Evolutionary conservation across 805 yeast genomes (phyloP).

Genomic region (Myxozyma vanderwaltii): DNA sequence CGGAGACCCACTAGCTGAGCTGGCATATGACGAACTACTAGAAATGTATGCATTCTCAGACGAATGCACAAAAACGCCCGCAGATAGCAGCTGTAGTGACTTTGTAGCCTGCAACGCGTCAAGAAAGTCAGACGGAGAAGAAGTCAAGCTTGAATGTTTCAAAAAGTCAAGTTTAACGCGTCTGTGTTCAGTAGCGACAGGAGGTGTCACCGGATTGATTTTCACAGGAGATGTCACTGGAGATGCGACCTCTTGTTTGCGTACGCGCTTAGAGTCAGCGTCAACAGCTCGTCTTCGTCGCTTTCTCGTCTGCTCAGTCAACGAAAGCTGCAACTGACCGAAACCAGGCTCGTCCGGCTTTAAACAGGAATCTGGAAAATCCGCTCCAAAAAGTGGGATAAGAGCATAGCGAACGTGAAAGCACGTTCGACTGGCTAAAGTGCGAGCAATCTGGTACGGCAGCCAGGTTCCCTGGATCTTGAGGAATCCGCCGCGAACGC

Average conservation of each 20-base stretch:
- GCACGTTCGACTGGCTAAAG: constrained; percentile 73
- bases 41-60: constrained; percentile 40
- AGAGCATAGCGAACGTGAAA: constrained; percentile 73
- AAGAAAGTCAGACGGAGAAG: constrained; percentile 43
- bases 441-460: constrained; percentile 66
- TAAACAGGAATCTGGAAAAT: constrained; percentile 63
- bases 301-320: constrained; percentile 33
- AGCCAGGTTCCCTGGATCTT: constrained; percentile 96
- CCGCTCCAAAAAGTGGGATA: constrained; percentile 76
- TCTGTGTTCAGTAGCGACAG: not conserved
- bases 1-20: not conserved
- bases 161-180: constrained; percentile 32
- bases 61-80: constrained; percentile 37
- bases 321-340: constrained; percentile 55
- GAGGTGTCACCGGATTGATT: no score
- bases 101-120: constrained; percentile 48
- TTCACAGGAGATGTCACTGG: no score
- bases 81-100: constrained; percentile 46
- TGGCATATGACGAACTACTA: not conserved
- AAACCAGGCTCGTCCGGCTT: constrained; percentile 62
- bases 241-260: not conserved
- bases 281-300: constrained; percentile 26
- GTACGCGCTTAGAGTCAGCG: not conserved
- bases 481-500: constrained; percentile 87
- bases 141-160: constrained; percentile 15